phyloP scores from a whole-genome alignment of 306 rosid genomes.

The Prinsepia uniflora region DNA sequence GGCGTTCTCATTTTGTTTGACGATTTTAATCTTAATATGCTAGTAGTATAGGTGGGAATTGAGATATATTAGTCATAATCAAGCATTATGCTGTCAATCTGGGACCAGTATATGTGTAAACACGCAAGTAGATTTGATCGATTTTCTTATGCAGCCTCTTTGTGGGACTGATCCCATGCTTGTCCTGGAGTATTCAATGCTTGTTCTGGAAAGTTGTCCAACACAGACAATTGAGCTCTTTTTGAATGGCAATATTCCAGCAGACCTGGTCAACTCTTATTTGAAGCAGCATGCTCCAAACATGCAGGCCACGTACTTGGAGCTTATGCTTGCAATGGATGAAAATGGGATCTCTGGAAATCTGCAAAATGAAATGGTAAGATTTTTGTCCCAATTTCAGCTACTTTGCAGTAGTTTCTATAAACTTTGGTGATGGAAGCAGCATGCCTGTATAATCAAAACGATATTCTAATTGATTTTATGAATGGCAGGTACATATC shows the following conservation, averaged over 20 bases:
- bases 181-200: slow-evolving; percentile 91
- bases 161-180: slow-evolving; percentile 92
- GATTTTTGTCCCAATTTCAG: slow-evolving; percentile 13
- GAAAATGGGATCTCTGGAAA: slow-evolving; percentile 86
- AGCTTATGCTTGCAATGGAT: slow-evolving; percentile 97
- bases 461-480: slow-evolving; percentile 25
- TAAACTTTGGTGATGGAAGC: neutral
- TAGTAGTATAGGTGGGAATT: neutral
- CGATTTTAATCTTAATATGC: slow-evolving; percentile 7
- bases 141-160: slow-evolving; percentile 71
- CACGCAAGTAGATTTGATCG: slow-evolving; percentile 4
- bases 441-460: neutral
- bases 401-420: neutral
- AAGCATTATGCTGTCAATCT: neutral
- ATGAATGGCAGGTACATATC: slow-evolving; percentile 65
- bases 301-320: slow-evolving; percentile 91
- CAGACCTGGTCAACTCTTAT: slow-evolving; percentile 93
- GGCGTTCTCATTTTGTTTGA: slow-evolving; percentile 21
- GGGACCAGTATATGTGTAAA: neutral
- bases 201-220: slow-evolving; percentile 96
- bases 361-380: slow-evolving; percentile 98
- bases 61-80: neutral
- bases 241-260: slow-evolving; percentile 90
- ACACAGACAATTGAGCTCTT: slow-evolving; percentile 91
- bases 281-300: slow-evolving; percentile 95